Evolutionary conservation across 305 asterid species (phyloP).

Genomic region (Withania somnifera): DNA sequence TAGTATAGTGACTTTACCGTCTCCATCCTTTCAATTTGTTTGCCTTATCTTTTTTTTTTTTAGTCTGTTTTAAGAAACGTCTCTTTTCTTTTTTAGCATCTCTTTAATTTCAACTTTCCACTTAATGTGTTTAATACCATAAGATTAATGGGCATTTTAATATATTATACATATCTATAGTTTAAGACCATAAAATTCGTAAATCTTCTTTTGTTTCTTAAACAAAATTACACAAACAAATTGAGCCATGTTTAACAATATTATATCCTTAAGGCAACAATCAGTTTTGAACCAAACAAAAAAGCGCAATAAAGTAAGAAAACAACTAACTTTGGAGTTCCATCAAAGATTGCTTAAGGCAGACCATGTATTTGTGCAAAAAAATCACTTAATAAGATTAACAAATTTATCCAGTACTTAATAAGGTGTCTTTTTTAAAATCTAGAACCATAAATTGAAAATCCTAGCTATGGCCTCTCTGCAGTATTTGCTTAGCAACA

Average conservation of each 20-base stretch:
- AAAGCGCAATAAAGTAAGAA: background rate
- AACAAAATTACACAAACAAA: no score
- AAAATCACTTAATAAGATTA: background rate
- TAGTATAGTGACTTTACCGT: background rate
- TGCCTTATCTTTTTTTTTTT: no score
- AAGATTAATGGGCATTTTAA: no score
- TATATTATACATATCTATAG: no score
- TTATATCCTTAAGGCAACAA: background rate
- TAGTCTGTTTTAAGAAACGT: no score
- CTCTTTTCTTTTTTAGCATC: no score
- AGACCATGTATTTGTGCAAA: background rate
- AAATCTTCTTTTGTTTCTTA: no score
- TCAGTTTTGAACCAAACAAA: background rate
- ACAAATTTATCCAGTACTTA: background rate
- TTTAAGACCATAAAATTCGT: no score
- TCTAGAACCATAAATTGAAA: background rate
- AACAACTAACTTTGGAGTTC: slow-evolving; percentile 57
- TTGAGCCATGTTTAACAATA: background rate
- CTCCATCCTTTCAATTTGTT: no score
- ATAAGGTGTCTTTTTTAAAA: background rate
- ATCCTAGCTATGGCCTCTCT: background rate
- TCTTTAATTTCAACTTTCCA: no score
- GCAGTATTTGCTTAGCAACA: background rate
- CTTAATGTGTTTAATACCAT: no score
- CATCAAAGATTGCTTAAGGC: slow-evolving; percentile 47